Evolutionary conservation across 2,329 filamentous ascomycete species (phyloP), one percentile per base, ranked within the genome.

Genomic region (Sarocladium strictum): DNA sequence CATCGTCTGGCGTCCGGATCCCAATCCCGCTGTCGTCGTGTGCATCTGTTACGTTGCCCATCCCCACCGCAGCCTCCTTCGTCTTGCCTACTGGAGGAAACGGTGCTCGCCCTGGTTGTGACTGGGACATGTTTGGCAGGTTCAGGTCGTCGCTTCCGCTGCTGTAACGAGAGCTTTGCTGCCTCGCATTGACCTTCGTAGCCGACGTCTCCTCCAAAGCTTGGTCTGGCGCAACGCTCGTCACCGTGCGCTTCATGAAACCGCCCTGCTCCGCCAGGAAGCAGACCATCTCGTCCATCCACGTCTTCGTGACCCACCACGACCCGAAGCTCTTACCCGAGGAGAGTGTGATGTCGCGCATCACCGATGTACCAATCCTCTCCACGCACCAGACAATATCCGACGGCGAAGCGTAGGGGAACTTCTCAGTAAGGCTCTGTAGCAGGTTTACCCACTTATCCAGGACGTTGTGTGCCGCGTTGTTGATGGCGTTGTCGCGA

Each of bases 261-360:
- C 93, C 93, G 52, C 92, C 93, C 62, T 92, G 86, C 63, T 95
- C 90, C 0, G 90, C 90, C 61, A 96, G 77, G 79, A 95, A 97
- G 55, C 87, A 80, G 51, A 91, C 84, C 89, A 96, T 95, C 72
- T 97, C 93, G 64, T 97, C 92, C 53, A 97, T 82, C 78, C 93
- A 97, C 56, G 93, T 92, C 68, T 97, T 96, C 3, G 91, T 91
- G 56, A 97, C 89, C 89, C 89, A 94, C 90, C 90, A 95, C 5
- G 88, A 86, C n/a, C 89, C 87, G 64, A 93, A 95, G 64, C 87
- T 92, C 65, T 86, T 84, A 17, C 87, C 88, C 59, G 88, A 85
- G 38, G 83, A 79, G 52, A 94, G 84, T 1, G 89, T 94, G 55
- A 95, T 80, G 62, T 95, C 90, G 54, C 90, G 80, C 74, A 94